Evolutionary conservation across 1,284 basidiomycete species (phyloP).

Genomic region (Ustilago curta): DNA sequence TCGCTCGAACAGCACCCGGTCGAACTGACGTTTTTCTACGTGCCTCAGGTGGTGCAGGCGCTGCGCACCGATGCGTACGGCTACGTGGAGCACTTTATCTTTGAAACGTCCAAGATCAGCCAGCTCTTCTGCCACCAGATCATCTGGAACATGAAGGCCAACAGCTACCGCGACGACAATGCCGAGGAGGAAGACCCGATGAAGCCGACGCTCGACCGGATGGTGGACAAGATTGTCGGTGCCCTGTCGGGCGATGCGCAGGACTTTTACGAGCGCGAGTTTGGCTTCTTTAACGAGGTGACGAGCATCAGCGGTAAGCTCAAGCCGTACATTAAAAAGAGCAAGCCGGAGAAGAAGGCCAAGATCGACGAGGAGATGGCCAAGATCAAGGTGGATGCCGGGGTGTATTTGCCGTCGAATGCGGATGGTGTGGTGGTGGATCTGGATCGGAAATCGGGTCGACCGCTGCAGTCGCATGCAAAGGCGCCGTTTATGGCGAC

Average conservation of each 20-base stretch:
- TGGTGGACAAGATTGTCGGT: slow-evolving; percentile 84
- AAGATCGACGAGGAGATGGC: slow-evolving; percentile 99
- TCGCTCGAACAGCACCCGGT: slow-evolving; percentile 95
- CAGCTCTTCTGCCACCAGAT: slow-evolving; percentile 99
- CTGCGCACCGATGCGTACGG: slow-evolving; percentile 81
- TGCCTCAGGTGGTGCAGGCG: slow-evolving; percentile 97
- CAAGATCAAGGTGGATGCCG: slow-evolving; percentile 89
- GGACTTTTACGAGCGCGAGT: slow-evolving; percentile 93
- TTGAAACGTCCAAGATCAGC: slow-evolving; percentile 96
- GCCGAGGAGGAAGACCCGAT: slow-evolving; percentile 83
- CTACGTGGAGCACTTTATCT: slow-evolving; percentile 95
- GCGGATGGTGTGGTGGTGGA: slow-evolving; percentile 96
- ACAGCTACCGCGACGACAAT: slow-evolving; percentile 89
- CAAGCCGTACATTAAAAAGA: slow-evolving; percentile 95
- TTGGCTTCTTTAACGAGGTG: slow-evolving; percentile 94
- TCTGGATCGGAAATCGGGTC: slow-evolving; percentile 93
- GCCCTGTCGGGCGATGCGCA: slow-evolving; percentile 91
- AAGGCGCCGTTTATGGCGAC: slow-evolving; percentile 99
- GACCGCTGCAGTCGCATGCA: slow-evolving; percentile 95
- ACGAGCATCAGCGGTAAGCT: slow-evolving; percentile 98
- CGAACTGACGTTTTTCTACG: slow-evolving; percentile 96
- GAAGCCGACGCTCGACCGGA: slow-evolving; percentile 91
- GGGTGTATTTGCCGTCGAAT: slow-evolving; percentile 97
- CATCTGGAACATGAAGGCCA: slow-evolving; percentile 99
- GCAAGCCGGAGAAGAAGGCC: slow-evolving; percentile 98